Evolutionary conservation across 2,329 filamentous ascomycete species (phyloP).

Genomic region (Cordyceps militaris): DNA sequence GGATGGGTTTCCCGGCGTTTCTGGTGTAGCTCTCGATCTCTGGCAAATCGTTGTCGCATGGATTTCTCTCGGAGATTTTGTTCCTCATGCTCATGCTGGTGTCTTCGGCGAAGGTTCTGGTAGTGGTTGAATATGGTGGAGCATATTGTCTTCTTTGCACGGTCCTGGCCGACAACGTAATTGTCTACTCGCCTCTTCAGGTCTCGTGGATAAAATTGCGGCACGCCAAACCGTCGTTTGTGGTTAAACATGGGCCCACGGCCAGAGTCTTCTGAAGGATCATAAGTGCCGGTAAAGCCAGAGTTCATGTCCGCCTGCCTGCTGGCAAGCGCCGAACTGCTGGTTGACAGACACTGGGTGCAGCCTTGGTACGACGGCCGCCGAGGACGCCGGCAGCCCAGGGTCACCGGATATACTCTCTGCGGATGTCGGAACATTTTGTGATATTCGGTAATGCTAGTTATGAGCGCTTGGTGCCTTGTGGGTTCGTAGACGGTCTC

Average conservation of each 20-base stretch:
- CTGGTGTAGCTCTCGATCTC: conserved; percentile 55
- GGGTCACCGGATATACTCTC: background rate
- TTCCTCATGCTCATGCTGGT: conserved; percentile 67
- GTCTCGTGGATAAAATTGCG: conserved; percentile 56
- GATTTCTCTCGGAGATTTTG: conserved; percentile 53
- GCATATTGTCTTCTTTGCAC: conserved; percentile 88
- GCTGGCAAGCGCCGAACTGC: conserved; percentile 21
- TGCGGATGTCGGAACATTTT: conserved; percentile 8
- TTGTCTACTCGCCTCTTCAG: conserved; percentile 90
- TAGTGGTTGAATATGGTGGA: conserved; percentile 97
- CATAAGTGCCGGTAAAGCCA: conserved; percentile 53
- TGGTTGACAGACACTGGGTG: conserved; percentile 22
- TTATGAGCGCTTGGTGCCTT: background rate
- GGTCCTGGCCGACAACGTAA: conserved; percentile 92
- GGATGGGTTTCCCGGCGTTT: conserved; percentile 57
- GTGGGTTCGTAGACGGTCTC: background rate
- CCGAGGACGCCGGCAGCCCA: background rate
- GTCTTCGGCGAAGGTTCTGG: conserved; percentile 72
- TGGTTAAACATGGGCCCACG: conserved; percentile 56
- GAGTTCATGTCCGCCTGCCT: conserved; percentile 47
- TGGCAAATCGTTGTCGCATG: conserved; percentile 62
- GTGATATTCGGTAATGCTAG: background rate
- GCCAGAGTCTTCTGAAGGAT: conserved; percentile 44
- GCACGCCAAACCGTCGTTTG: conserved; percentile 51
- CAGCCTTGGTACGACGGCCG: conserved; percentile 12